phyloP scores from a whole-genome alignment of 75 land plant species.

The Chamaecyparis obtusa region DNA sequence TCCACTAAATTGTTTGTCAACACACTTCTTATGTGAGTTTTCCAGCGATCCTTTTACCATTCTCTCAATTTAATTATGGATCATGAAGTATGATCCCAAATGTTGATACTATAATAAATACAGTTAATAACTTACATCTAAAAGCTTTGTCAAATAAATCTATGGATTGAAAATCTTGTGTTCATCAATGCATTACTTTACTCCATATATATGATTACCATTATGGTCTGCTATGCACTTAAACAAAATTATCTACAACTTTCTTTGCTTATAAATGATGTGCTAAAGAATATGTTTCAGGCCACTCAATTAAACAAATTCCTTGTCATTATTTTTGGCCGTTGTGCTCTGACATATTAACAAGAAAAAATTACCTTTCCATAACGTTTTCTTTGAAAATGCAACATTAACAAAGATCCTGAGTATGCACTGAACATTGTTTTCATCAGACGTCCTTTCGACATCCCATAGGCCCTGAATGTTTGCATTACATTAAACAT shows the following conservation, averaged over 20 bases:
- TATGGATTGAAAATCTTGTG: no score
- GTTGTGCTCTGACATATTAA: not conserved
- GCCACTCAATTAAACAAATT: not conserved
- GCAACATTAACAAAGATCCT: slow-evolving; percentile 74
- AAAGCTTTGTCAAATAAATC: no score
- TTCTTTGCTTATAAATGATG: not conserved
- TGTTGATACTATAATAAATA: no score
- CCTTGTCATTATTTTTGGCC: not conserved
- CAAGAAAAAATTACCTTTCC: slow-evolving; percentile 55
- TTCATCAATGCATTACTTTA: not conserved
- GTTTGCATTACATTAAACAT: not conserved
- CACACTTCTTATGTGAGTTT: no score
- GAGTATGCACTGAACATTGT: slow-evolving; percentile 44
- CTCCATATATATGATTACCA: not conserved
- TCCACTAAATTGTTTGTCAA: no score
- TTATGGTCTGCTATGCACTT: not conserved
- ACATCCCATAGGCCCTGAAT: slow-evolving; percentile 89
- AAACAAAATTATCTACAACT: not conserved
- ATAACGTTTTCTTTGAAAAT: slow-evolving; percentile 86
- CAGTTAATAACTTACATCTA: no score
- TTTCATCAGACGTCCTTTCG: slow-evolving; percentile 25
- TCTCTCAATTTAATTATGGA: no score
- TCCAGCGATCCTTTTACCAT: no score
- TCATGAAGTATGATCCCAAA: no score
- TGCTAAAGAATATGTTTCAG: not conserved